phyloP scores from a whole-genome alignment of 169 alveolate genomes.

The Perkinsus chesapeaki region DNA sequence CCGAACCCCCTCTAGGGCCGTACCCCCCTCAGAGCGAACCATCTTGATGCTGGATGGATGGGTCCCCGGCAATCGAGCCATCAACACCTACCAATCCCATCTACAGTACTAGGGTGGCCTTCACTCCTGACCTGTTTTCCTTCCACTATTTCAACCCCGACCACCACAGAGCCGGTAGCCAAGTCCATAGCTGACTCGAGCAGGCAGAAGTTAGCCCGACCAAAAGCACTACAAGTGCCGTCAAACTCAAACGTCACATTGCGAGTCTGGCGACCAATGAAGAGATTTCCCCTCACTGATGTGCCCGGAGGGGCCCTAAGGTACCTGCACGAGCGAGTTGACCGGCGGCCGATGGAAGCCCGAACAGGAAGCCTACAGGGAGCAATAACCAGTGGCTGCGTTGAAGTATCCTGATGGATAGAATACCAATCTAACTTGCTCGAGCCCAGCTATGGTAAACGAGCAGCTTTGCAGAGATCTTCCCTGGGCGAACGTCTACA shows the following conservation, averaged over 20 bases:
- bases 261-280: neutral
- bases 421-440: neutral
- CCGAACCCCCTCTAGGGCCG: neutral
- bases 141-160: neutral
- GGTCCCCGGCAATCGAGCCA: neutral
- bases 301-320: neutral
- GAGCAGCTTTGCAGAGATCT: neutral
- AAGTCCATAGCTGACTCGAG: neutral
- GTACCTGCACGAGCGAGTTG: neutral
- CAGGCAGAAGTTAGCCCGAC: neutral
- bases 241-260: neutral
- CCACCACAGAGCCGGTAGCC: neutral
- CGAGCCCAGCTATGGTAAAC: neutral
- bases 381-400: neutral
- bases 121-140: neutral
- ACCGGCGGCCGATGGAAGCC: neutral
- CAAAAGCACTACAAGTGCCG: neutral
- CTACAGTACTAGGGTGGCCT: neutral
- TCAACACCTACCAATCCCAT: neutral
- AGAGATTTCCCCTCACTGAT: neutral
- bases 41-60: neutral
- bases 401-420: neutral
- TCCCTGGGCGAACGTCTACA: neutral
- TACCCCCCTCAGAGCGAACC: neutral
- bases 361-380: neutral